Conservation (phyloP, 2,329 filamentous ascomycete genomes). For the Monilinia laxa region DNA sequence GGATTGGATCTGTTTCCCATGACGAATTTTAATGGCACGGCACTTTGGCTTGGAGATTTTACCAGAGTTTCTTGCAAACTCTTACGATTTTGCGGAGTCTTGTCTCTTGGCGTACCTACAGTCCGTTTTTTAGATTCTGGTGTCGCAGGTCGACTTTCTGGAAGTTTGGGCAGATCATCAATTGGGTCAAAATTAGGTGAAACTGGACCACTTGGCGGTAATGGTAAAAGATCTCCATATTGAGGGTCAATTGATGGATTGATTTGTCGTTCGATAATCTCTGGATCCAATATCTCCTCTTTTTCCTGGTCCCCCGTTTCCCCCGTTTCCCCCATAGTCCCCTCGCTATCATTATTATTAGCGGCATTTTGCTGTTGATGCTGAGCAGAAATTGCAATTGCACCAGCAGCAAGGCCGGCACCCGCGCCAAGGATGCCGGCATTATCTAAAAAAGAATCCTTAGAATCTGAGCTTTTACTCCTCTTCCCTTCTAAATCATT, state of each 20-base stretch:
- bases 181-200: slow-evolving; percentile 46
- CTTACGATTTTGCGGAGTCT: slow-evolving; percentile 30
- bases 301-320: slow-evolving; percentile 25
- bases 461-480: slow-evolving; percentile 35
- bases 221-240: slow-evolving; percentile 62
- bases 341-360: slow-evolving; percentile 35
- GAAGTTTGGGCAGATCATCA: slow-evolving; percentile 52
- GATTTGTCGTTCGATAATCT: slow-evolving; percentile 57
- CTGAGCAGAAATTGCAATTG: slow-evolving; percentile 41
- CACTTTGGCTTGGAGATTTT: slow-evolving; percentile 49
- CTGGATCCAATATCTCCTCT: slow-evolving; percentile 52
- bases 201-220: slow-evolving; percentile 59
- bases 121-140: slow-evolving; percentile 36
- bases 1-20: slow-evolving; percentile 45
- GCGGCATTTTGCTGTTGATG: slow-evolving; percentile 41
- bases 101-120: slow-evolving; percentile 28
- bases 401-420: slow-evolving; percentile 61
- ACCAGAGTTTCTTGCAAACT: slow-evolving; percentile 36
- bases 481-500: slow-evolving; percentile 37
- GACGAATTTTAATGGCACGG: slow-evolving; percentile 56
- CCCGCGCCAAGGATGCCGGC: slow-evolving; percentile 68
- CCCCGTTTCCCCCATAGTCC: slow-evolving; percentile 16
- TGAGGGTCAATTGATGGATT: slow-evolving; percentile 66
- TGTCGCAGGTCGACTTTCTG: slow-evolving; percentile 54
- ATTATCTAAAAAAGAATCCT: slow-evolving; percentile 70